Conservation (phyloP, 495 filamentous ascomycete species). For the Recurvomyces mirabilis region DNA sequence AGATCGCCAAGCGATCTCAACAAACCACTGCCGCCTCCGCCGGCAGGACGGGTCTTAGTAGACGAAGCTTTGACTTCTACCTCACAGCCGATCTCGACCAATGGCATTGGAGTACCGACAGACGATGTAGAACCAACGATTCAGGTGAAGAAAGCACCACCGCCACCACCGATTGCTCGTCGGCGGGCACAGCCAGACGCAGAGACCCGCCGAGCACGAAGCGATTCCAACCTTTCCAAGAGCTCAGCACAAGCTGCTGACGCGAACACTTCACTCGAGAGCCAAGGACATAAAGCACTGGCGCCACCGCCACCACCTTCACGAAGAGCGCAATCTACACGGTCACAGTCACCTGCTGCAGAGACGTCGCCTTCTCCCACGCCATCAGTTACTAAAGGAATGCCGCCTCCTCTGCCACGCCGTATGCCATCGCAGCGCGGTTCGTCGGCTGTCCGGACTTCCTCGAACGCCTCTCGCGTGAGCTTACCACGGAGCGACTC, state of each 20-base stretch:
- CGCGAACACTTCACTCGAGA: background rate
- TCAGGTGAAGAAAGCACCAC: constrained; percentile 26
- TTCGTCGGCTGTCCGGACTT: background rate
- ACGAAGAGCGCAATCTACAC: constrained; percentile 14
- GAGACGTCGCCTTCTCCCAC: constrained; percentile 8
- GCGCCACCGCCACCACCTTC: constrained; percentile 26
- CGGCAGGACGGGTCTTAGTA: constrained; percentile 1
- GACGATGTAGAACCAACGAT: no score
- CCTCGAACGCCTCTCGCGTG: constrained; percentile 7
- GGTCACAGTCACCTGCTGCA: constrained; percentile 9
- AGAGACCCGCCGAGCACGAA: constrained; percentile 17
- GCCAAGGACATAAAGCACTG: constrained; percentile 4
- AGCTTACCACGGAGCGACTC: constrained; percentile 5
- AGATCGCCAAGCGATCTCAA: constrained; percentile 28
- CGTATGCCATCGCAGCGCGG: constrained; percentile 3
- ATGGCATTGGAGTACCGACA: no score
- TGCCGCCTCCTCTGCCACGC: constrained; percentile 25
- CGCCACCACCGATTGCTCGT: constrained; percentile 26
- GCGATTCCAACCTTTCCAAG: constrained; percentile 24
- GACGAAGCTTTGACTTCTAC: no score
- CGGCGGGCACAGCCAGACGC: constrained; percentile 21
- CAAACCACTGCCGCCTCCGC: constrained; percentile 29
- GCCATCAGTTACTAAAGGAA: background rate
- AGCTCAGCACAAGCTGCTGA: constrained; percentile 18
- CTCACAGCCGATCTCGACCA: no score